A percentile compares a stretch with the other conserved stretches of the same genome.
phyloP scores from a whole-genome alignment of 257 asterid species.

The Capsicum chinense region DNA sequence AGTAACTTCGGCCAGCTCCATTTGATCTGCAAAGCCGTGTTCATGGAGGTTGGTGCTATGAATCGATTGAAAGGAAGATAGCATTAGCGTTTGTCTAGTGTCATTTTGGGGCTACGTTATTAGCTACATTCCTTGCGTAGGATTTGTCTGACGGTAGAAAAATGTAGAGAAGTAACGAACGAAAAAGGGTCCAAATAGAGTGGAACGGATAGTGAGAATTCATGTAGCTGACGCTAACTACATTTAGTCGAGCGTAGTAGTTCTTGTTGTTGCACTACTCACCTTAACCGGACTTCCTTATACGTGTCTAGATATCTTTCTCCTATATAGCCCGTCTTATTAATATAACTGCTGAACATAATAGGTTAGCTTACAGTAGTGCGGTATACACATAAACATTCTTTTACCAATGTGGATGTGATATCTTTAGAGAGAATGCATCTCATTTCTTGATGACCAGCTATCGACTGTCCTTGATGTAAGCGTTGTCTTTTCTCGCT shows the following conservation, averaged over 20 bases:
- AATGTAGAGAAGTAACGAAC: background rate
- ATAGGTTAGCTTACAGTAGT: background rate
- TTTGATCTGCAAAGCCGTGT: background rate
- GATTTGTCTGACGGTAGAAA: background rate
- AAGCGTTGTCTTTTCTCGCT: background rate
- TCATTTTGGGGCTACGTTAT: background rate
- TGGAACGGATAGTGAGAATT: background rate
- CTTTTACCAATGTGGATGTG: background rate
- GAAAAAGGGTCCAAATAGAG: background rate
- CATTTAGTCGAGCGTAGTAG: background rate
- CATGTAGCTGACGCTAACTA: background rate
- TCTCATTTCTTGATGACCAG: background rate
- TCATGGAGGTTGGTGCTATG: background rate
- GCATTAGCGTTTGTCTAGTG: background rate
- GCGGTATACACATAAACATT: too few species aligned
- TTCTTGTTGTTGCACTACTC: background rate
- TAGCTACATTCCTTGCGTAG: slow-evolving; percentile 12
- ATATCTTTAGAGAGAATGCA: background rate
- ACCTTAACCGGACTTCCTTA: background rate
- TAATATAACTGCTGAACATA: background rate
- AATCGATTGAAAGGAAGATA: background rate
- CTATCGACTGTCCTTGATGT: background rate
- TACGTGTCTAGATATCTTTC: background rate
- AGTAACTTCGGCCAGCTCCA: background rate
- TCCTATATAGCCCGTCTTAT: background rate